phyloP scores from a whole-genome alignment of 2,329 filamentous ascomycete species.

The Talaromyces sp. region DNA sequence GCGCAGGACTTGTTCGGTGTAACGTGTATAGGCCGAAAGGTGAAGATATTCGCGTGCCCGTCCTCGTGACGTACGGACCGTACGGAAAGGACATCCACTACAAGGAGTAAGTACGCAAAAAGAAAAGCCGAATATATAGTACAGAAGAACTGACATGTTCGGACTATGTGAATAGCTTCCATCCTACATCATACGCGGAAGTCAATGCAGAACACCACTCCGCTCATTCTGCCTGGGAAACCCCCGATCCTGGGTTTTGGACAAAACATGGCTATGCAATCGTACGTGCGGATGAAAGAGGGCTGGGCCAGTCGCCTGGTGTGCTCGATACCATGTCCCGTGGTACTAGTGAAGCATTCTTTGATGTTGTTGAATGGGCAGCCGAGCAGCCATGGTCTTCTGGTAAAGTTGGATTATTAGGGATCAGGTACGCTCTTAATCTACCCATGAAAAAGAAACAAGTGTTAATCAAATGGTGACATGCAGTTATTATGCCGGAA shows the following conservation, averaged over 20 bases:
- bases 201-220: conserved; percentile 53
- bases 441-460: not conserved
- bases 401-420: conserved; percentile 48
- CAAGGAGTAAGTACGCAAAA: conserved; percentile 21
- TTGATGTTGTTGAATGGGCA: conserved; percentile 50
- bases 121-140: too few relatives aligned
- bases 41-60: conserved; percentile 40
- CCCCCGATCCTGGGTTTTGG: conserved; percentile 55
- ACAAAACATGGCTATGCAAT: conserved; percentile 51
- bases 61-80: conserved; percentile 66
- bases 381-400: conserved; percentile 39
- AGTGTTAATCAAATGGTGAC: not conserved
- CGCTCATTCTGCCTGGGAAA: conserved; percentile 55
- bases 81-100: conserved; percentile 71
- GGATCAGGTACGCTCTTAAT: conserved; percentile 31
- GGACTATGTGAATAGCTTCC: conserved; percentile 37
- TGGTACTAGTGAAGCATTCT: conserved; percentile 49
- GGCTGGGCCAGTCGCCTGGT: conserved; percentile 49
- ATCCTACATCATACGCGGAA: conserved; percentile 47
- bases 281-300: conserved; percentile 51
- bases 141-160: conserved; percentile 17
- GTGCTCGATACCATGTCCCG: conserved; percentile 50
- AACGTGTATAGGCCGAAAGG: conserved; percentile 49
- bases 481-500: conserved; percentile 39
- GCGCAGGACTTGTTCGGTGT: conserved; percentile 38